Evolutionary conservation across 2,329 filamentous ascomycete genomes (phyloP), one percentile per base, ranked within the genome.

Genomic region (Teratosphaeria pseudoeucalypti): DNA sequence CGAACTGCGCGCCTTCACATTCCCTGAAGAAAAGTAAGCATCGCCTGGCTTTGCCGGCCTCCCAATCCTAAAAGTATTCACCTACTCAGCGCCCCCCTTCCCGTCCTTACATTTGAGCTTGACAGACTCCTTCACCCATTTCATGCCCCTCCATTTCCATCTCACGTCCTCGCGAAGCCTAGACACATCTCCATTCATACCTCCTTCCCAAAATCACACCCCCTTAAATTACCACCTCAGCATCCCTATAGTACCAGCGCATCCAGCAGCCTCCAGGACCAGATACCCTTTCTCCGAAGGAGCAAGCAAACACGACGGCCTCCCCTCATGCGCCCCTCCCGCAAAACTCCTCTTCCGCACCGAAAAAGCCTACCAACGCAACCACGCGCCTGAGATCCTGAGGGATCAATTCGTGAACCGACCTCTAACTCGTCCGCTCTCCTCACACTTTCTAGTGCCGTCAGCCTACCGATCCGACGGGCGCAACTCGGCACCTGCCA

Each of bases 11-110:
- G 23, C 23, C 23, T 23, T 23, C 23, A 23, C 23, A 23, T 23
- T 23, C 23, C 23, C 23, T 23, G 23, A 23, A 23, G 23, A 23
- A 23, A 23, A 23, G 23, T 23, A 23, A 23, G 23, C 23, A 23
- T 23, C 23, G 23, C 23, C 23, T 23, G 23, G 23, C 23, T 23
- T 23, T 23, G 23, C 23, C 23, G 23, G 23, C 23, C 23, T 23
- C 23, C 23, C 23, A 23, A 39, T 39, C 9, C 16, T 39, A 2
- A 39, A 14, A 39, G 16, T 39, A 14, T 39, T 10, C 60, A 54
- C 60, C 1, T 57, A 16, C 16, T 58, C 54, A 39, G 60, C 63
- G n/a, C 57, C 60, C 6, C 60, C 29, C 34, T 52, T 58, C 29
- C 54, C 32, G 9, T 27, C 54, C 11, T 19, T 19, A 32, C 26